Evolutionary conservation across 495 filamentous ascomycete genomes (phyloP).

Genomic region (Clohesyomyces aquaticus): DNA sequence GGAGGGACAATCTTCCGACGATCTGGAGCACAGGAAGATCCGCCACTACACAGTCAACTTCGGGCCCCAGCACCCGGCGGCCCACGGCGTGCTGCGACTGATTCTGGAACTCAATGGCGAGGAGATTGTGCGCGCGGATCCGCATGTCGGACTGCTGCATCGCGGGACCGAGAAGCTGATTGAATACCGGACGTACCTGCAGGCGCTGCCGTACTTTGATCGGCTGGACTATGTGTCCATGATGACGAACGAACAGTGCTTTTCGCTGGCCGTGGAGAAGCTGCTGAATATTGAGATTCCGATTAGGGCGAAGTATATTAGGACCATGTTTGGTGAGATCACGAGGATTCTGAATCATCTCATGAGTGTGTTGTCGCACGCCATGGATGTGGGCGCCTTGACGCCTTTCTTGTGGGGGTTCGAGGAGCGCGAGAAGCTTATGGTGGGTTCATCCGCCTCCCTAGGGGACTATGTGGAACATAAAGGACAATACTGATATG

Average conservation of each 20-base stretch:
- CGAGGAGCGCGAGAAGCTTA: conserved; percentile 99
- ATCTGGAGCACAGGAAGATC: conserved; percentile 78
- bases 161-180: conserved; percentile 99
- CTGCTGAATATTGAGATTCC: conserved; percentile 97
- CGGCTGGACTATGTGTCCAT: conserved; percentile 98
- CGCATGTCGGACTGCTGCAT: conserved; percentile 95
- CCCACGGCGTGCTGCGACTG: conserved; percentile 95
- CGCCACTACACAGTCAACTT: conserved; percentile 99
- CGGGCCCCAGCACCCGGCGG: conserved; percentile 97
- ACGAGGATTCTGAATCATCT: conserved; percentile 95
- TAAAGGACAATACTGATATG: conserved; percentile 12
- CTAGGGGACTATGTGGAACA: background rate
- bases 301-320: conserved; percentile 93
- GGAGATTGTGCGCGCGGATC: conserved; percentile 94
- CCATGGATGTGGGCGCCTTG: conserved; percentile 98
- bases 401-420: conserved; percentile 99
- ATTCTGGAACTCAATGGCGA: conserved; percentile 98
- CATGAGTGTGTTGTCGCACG: conserved; percentile 96
- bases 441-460: conserved; percentile 58
- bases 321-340: conserved; percentile 95
- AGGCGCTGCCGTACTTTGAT: conserved; percentile 98
- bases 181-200: conserved; percentile 99
- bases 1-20: conserved; percentile 52
- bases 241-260: conserved; percentile 99
- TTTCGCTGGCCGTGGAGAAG: conserved; percentile 93